Evolutionary conservation across 1,284 basidiomycete genomes (phyloP), one percentile per base, ranked within the genome.

Genomic region (Tilletia caries): DNA sequence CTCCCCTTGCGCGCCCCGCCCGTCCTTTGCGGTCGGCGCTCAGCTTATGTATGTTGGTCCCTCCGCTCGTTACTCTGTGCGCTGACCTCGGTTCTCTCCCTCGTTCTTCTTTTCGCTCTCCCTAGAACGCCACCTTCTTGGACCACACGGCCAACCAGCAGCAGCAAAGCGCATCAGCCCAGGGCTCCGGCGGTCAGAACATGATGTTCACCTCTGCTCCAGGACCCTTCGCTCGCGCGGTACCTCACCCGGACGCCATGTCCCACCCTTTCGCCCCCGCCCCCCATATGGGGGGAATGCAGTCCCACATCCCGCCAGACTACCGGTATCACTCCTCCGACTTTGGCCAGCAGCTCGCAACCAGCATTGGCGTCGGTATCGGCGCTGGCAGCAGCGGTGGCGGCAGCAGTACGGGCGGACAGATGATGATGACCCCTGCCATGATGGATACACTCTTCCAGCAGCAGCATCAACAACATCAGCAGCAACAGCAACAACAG

Each of bases 401-500:
- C 37, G 37, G 37, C 8, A 41, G 15, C 37, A 41, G 37, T 41
- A 15, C 37, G 37, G 37, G 37, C 15, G 10, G 10, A 2, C 37
- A 6, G 8, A 41, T 54, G 25, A 54, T 54, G 52, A 54, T 54
- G 52, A 54, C n/a, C 25, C 25, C 25, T 1, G 52, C 52, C 25
- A 13, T 54, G 52, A 54, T 54, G 52, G 25, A 54, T 25, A 23
- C 52, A 3, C 15, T 54, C 52, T 25, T 54, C 13, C 52, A 54
- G 46, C 46, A 50, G 23, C 52, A 54, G 52, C 52, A 54, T 27
- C 52, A 54, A 29, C 52, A 54, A 15, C 48, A 50, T 1, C 48
- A 50, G 20, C 65, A 52, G 12, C 52, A 62, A 23, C 52, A 67
- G 1, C 67, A 54, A 32, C 67, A 33, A 1, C 65, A 54, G 13